A percentile compares a stretch with the other conserved stretches of the same genome.
phyloP scores from a whole-genome alignment of 2,329 filamentous ascomycete species.

The Grosmannia clavigera region DNA sequence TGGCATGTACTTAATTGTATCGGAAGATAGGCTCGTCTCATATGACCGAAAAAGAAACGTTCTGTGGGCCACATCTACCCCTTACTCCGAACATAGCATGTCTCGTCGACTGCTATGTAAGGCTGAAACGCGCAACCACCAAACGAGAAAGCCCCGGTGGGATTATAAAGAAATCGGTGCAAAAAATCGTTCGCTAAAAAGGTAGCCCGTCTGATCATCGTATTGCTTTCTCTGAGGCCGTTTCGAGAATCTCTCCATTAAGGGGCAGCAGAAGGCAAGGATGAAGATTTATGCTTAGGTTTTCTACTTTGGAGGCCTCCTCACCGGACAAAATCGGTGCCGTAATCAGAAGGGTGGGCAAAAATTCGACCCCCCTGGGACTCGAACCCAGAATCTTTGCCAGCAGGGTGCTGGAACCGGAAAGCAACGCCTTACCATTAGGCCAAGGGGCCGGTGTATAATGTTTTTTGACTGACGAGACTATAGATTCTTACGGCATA shows the following conservation, averaged over 20 bases:
- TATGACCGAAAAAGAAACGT: too few species aligned
- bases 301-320: too few species aligned
- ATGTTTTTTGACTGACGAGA: too few species aligned
- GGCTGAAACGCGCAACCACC: background rate
- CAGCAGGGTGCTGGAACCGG: slow-evolving; percentile 6
- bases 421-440: slow-evolving; percentile 13
- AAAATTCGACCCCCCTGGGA: slow-evolving; percentile 4
- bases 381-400: slow-evolving; percentile 12
- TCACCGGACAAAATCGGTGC: too few species aligned
- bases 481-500: too few species aligned
- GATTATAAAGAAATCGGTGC: background rate
- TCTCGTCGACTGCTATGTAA: background rate
- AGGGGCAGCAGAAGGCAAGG: too few species aligned
- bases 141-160: background rate
- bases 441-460: slow-evolving; percentile 9
- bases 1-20: too few species aligned
- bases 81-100: background rate
- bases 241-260: too few species aligned
- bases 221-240: too few species aligned
- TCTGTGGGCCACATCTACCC: too few species aligned
- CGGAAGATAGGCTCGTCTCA: background rate
- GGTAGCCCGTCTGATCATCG: too few species aligned
- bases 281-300: too few species aligned
- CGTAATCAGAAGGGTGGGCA: background rate
- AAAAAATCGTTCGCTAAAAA: background rate